Conservation (phyloP, 2,329 filamentous ascomycete species). For the Cryoendolithus antarcticus region DNA sequence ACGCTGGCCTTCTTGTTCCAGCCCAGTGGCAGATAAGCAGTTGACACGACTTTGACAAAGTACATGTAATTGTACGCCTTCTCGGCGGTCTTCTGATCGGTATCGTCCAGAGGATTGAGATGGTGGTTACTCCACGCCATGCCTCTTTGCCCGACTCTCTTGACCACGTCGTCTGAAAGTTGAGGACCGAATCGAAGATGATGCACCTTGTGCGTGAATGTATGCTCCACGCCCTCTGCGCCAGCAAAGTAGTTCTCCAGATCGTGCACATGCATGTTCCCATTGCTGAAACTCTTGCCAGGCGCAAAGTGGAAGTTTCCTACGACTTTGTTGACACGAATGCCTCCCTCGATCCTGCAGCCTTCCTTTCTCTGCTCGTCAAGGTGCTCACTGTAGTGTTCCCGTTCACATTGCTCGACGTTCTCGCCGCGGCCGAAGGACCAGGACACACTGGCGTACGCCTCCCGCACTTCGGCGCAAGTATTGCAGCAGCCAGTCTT, state of each 20-base stretch:
- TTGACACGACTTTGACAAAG: conserved; percentile 96
- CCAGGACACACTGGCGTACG: conserved; percentile 82
- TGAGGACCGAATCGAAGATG: conserved; percentile 85
- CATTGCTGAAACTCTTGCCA: conserved; percentile 88
- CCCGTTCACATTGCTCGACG: conserved; percentile 88
- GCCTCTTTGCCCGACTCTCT: conserved; percentile 45
- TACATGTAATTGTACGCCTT: conserved; percentile 96
- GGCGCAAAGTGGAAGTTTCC: conserved; percentile 98
- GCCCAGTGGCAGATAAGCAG: conserved; percentile 83
- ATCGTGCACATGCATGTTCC: conserved; percentile 96
- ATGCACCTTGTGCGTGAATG: conserved; percentile 82
- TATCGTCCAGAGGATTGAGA: conserved; percentile 77
- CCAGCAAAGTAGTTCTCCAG: conserved; percentile 86
- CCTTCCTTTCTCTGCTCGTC: conserved; percentile 83
- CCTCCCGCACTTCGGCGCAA: conserved; percentile 91
- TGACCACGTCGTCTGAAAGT: conserved; percentile 61
- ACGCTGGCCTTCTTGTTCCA: conserved; percentile 53
- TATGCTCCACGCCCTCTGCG: conserved; percentile 56
- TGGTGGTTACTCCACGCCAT: conserved; percentile 78
- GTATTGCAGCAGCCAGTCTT: conserved; percentile 95
- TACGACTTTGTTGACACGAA: conserved; percentile 95
- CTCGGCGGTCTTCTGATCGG: conserved; percentile 64
- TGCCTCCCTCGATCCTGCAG: conserved; percentile 80
- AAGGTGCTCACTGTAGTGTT: conserved; percentile 83
- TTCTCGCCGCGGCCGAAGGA: conserved; percentile 85